Percentiles rank a stretch among this genome's conserved stretches.
phyloP scores from a whole-genome alignment of 2,329 filamentous ascomycete species.

The Orbilia quercus region DNA sequence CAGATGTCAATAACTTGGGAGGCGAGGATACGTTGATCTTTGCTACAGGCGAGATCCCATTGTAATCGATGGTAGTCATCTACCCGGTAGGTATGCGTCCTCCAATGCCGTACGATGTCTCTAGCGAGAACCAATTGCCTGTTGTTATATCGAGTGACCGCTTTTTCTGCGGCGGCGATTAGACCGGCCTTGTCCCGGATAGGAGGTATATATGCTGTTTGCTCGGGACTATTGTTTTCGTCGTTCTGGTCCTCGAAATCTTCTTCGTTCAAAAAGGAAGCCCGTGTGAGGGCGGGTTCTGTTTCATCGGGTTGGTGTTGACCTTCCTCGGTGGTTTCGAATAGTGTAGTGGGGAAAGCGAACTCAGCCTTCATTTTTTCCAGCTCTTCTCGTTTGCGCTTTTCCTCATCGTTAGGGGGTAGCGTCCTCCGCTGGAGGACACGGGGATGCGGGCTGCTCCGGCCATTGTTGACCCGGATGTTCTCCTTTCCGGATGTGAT shows the following conservation, averaged over 20 bases:
- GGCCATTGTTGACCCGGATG: conserved; percentile 39
- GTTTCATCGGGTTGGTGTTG: conserved; percentile 36
- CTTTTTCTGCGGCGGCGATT: conserved; percentile 47
- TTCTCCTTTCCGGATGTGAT: conserved; percentile 21
- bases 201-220: conserved; percentile 47
- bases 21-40: conserved; percentile 44
- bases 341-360: conserved; percentile 48
- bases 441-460: conserved; percentile 42
- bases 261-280: conserved; percentile 48
- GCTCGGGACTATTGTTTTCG: conserved; percentile 25
- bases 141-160: conserved; percentile 37
- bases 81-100: conserved; percentile 28
- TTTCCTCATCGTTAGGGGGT: conserved; percentile 42
- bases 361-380: conserved; percentile 55
- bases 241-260: conserved; percentile 53
- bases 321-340: conserved; percentile 42
- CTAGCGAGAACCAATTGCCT: conserved; percentile 28
- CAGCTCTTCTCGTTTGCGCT: conserved; percentile 35
- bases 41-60: conserved; percentile 50
- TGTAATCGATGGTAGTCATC: conserved; percentile 49
- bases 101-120: conserved; percentile 44
- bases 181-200: conserved; percentile 42
- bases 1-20: conserved; percentile 53
- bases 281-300: conserved; percentile 38
- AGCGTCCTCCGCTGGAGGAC: conserved; percentile 41